Evolutionary conservation across 2,329 filamentous ascomycete genomes (phyloP), one percentile per base, ranked within the genome.

Genomic region (Colletotrichum agaves): DNA sequence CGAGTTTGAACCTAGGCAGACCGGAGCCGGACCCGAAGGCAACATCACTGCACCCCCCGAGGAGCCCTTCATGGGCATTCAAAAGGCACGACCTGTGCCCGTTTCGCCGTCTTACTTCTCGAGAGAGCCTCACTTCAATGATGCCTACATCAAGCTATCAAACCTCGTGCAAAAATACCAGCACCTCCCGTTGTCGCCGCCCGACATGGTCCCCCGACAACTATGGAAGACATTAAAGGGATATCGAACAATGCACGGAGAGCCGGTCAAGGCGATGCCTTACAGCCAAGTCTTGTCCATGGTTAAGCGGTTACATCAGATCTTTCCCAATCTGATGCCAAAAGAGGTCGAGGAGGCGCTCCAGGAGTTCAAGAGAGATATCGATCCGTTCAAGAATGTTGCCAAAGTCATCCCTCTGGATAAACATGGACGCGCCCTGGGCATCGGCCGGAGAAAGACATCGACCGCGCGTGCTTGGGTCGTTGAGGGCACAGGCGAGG

Each of bases 91-190:
- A 71, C 84, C 97, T 21, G 83, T 98, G 39, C 96, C 96, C 19
- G 86, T 87, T 27, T 97, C 94, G 39, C 90, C 93, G 3, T 96
- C 95, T n/a, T 99, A 99, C 82, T 99, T 98, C 83, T 94, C 93
- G 59, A 91, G 91, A 59, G 91, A 91, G 69, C 92, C 94, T 2
- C 85, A 87, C 61, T 98, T 97, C 84, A 96, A 91, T 80, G 96
- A 99, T 80, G 88, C 92, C 74, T 88, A 92, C 73, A 87, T 98
- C 72, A 82, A 84, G 50, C 85, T 99, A 53, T 88, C 93, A 73
- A 84, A 87, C 11, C 85, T 98, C 23, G 81, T 92, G 63, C 88
- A 88, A 60, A 90, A 89, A 78, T 91, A 96, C 77, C 85, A 88
- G 63, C 84, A 89, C 27, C 86, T 98, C 13, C 96, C 96, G 6